Conservation (phyloP, 2,329 filamentous ascomycete genomes). For the Cladosporium cucumerinum region DNA sequence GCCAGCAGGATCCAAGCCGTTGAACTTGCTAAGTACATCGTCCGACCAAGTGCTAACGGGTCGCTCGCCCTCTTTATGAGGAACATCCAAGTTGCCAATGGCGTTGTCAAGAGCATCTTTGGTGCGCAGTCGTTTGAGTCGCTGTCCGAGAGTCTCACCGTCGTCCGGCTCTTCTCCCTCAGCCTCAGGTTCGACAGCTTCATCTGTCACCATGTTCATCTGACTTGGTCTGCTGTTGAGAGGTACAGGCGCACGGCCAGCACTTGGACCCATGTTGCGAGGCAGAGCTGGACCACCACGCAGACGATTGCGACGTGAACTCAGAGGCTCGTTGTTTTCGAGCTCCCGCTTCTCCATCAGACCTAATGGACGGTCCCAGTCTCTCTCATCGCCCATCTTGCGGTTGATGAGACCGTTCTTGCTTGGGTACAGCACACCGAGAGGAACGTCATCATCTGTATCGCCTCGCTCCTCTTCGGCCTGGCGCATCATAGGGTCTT, state of each 20-base stretch:
- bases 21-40: slow-evolving; percentile 66
- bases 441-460: slow-evolving; percentile 76
- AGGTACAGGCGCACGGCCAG: slow-evolving; percentile 26
- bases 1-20: slow-evolving; percentile 46
- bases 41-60: slow-evolving; percentile 62
- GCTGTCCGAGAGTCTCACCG: slow-evolving; percentile 64
- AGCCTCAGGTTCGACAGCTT: slow-evolving; percentile 27
- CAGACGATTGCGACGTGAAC: slow-evolving; percentile 70
- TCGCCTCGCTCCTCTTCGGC: slow-evolving; percentile 48
- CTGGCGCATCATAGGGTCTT: slow-evolving; percentile 53
- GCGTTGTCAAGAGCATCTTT: slow-evolving; percentile 50
- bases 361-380: slow-evolving; percentile 64
- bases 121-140: slow-evolving; percentile 62
- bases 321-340: slow-evolving; percentile 90
- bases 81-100: slow-evolving; percentile 37
- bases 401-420: slow-evolving; percentile 52
- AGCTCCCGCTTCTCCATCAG: slow-evolving; percentile 77
- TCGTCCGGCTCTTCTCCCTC: slow-evolving; percentile 41
- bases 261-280: slow-evolving; percentile 23
- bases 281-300: slow-evolving; percentile 50
- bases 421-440: slow-evolving; percentile 73
- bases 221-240: slow-evolving; percentile 29
- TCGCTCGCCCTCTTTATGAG: slow-evolving; percentile 23
- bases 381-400: slow-evolving; percentile 38
- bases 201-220: slow-evolving; percentile 20